Evolutionary conservation across 31 red algal genomes (phyloP).

Genomic region (Asparagopsis taxiformis): DNA sequence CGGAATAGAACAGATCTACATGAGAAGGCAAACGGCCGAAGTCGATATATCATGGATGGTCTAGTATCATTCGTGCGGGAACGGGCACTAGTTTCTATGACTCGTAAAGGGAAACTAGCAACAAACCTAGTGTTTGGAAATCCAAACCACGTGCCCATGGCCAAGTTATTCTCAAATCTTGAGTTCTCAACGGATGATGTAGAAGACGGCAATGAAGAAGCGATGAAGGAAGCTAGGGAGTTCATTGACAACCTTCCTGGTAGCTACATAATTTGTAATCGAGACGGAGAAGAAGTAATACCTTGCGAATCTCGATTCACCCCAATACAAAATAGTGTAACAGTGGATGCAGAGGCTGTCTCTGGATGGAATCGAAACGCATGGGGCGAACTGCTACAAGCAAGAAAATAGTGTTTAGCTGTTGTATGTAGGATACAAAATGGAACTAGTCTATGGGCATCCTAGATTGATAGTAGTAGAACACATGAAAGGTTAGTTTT

Average conservation of each 20-base stretch:
- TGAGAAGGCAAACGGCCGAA: background rate
- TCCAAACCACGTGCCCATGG: background rate
- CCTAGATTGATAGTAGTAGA: too few relatives aligned
- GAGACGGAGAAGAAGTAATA: background rate
- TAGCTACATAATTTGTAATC: background rate
- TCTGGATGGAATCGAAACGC: background rate
- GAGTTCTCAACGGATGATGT: background rate
- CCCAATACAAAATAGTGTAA: background rate
- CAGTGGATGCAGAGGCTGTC: background rate
- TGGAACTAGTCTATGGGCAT: too few relatives aligned
- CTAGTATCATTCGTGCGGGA: background rate
- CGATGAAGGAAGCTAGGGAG: background rate
- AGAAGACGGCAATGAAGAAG: background rate
- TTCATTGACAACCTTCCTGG: background rate
- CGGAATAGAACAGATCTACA: background rate
- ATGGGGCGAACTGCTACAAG: too few relatives aligned
- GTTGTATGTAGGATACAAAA: too few relatives aligned
- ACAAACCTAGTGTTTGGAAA: background rate
- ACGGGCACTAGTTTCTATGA: background rate
- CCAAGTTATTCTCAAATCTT: background rate
- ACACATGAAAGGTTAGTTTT: too few relatives aligned
- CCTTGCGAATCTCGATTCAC: background rate
- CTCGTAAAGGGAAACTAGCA: background rate
- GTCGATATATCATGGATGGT: background rate
- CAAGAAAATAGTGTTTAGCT: too few relatives aligned